Evolutionary conservation across 768 basidiomycete species (phyloP).

Genomic region (Psilocybe sp.): DNA sequence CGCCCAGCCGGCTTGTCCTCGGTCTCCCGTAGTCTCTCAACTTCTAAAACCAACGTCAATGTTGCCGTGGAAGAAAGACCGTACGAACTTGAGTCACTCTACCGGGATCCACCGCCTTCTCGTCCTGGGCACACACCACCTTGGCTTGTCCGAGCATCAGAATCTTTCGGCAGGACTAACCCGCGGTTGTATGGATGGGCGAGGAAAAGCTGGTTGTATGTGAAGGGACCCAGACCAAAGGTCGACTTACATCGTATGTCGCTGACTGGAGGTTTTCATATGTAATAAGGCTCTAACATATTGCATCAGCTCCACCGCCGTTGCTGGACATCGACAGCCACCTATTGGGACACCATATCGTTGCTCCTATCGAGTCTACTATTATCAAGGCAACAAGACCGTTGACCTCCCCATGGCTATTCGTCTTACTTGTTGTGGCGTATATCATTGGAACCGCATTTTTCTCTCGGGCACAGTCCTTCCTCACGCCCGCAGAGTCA

Average conservation of each 20-base stretch:
- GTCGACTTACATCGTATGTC: constrained; percentile 45
- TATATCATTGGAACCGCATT: constrained; percentile 77
- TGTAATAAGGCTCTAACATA: background rate
- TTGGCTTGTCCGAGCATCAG: constrained; percentile 15
- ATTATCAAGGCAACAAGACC: constrained; percentile 49
- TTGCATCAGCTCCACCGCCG: constrained; percentile 47
- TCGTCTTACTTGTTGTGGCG: constrained; percentile 49
- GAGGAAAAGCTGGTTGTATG: constrained; percentile 24
- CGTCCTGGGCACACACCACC: constrained; percentile 7
- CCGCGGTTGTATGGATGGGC: constrained; percentile 18
- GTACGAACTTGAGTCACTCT: constrained; percentile 17
- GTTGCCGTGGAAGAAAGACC: constrained; percentile 10
- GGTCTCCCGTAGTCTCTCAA: too few species aligned
- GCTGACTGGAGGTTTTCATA: background rate
- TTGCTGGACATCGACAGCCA: constrained; percentile 49
- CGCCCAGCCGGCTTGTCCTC: too few species aligned
- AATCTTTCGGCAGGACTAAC: constrained; percentile 13
- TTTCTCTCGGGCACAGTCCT: constrained; percentile 70
- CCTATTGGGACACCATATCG: constrained; percentile 32
- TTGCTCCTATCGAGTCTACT: constrained; percentile 51
- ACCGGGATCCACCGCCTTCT: constrained; percentile 8
- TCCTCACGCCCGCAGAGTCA: constrained; percentile 59
- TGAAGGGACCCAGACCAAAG: constrained; percentile 63
- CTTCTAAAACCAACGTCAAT: constrained; percentile 9
- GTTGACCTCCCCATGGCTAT: constrained; percentile 51